Conservation (phyloP, 805 yeast genomes). For the Candida orba region DNA sequence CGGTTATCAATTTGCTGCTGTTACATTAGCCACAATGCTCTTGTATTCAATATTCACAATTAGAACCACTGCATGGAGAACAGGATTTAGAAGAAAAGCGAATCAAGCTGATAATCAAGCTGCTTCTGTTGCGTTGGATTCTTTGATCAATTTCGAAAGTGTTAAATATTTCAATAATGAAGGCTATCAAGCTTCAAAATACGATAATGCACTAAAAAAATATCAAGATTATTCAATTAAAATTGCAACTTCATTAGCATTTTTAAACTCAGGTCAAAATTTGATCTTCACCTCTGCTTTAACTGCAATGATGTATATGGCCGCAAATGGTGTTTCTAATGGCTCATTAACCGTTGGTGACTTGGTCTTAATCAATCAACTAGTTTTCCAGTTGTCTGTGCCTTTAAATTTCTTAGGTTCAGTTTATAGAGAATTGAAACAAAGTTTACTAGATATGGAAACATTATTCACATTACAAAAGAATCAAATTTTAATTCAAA, state of each 20-base stretch:
- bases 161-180: conserved; percentile 95
- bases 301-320: conserved; percentile 98
- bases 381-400: conserved; percentile 91
- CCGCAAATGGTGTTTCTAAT: conserved; percentile 82
- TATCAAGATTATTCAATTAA: conserved; percentile 68
- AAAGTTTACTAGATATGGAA: conserved; percentile 93
- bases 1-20: conserved; percentile 82
- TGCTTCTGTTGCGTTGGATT: conserved; percentile 91
- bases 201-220: conserved; percentile 61
- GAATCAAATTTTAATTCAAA: conserved; percentile 59
- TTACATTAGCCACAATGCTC: conserved; percentile 83
- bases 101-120: conserved; percentile 92
- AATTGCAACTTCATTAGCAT: conserved; percentile 80
- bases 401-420: conserved; percentile 93
- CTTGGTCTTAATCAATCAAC: conserved; percentile 86
- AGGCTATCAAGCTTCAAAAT: conserved; percentile 65
- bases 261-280: conserved; percentile 72
- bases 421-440: conserved; percentile 91
- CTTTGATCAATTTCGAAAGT: conserved; percentile 88
- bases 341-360: conserved; percentile 90
- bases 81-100: conserved; percentile 81
- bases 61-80: conserved; percentile 93
- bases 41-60: conserved; percentile 84
- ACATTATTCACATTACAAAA: conserved; percentile 80
- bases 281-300: conserved; percentile 79